A percentile compares a stretch with the other conserved stretches of the same genome.
Conservation (phyloP, 2,329 filamentous ascomycete genomes). For the Alternaria novae-zelandiae region DNA sequence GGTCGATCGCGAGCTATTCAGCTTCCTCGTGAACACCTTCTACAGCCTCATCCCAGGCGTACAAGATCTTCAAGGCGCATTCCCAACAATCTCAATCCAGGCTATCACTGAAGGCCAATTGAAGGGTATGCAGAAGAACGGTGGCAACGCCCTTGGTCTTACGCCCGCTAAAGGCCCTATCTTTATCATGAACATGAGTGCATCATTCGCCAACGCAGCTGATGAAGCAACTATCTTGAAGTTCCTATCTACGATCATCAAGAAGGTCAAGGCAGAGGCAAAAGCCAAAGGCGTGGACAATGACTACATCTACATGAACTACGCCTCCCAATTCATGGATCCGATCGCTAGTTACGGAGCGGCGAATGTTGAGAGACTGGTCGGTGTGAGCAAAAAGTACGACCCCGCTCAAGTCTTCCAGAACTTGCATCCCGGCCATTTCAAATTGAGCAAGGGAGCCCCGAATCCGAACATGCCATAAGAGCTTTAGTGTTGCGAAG, state of each 20-base stretch:
- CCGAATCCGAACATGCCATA: slow-evolving; percentile 7
- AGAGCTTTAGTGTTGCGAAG: neutral
- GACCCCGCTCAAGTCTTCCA: slow-evolving; percentile 52
- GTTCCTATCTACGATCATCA: slow-evolving; percentile 25
- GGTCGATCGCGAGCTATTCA: slow-evolving; percentile 27
- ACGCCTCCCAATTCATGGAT: slow-evolving; percentile 50
- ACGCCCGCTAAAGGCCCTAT: slow-evolving; percentile 21
- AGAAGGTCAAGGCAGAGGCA: slow-evolving; percentile 26
- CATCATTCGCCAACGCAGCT: slow-evolving; percentile 19
- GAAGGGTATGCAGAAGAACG: slow-evolving; percentile 31
- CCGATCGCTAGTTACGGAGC: slow-evolving; percentile 44
- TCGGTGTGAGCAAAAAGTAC: slow-evolving; percentile 44
- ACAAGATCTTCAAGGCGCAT: neutral
- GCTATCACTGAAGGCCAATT: slow-evolving; percentile 31
- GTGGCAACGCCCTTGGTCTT: slow-evolving; percentile 40
- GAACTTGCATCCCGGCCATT: slow-evolving; percentile 31
- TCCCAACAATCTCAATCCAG: slow-evolving; percentile 21
- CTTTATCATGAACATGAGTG: slow-evolving; percentile 29
- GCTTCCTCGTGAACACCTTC: slow-evolving; percentile 30
- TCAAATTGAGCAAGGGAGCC: slow-evolving; percentile 66
- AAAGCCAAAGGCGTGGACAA: slow-evolving; percentile 18
- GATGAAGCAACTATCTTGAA: slow-evolving; percentile 29
- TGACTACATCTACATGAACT: slow-evolving; percentile 52
- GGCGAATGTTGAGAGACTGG: slow-evolving; percentile 43
- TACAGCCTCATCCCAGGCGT: slow-evolving; percentile 14